Evolutionary conservation across 1,284 basidiomycete species (phyloP).

Genomic region (Prillingera fragicola): DNA sequence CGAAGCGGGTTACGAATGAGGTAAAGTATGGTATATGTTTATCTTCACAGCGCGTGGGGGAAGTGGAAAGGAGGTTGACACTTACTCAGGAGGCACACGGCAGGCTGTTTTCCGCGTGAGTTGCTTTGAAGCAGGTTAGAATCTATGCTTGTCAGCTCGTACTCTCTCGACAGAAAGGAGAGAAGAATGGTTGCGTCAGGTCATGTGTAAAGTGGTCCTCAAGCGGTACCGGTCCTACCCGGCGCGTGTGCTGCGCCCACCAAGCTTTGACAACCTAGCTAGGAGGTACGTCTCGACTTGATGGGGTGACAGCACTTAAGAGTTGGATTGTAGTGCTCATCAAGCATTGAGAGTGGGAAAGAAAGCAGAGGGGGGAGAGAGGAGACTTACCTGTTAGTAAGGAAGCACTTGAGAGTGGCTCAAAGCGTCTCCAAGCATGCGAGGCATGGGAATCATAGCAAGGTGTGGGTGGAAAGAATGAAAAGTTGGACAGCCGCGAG

Average conservation of each 20-base stretch:
- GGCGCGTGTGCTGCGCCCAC: slow-evolving; percentile 21
- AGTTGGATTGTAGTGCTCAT: slow-evolving; percentile 42
- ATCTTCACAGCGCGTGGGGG: slow-evolving; percentile 35
- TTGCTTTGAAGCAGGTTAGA: background rate
- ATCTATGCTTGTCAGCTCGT: slow-evolving; percentile 11
- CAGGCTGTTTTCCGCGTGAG: background rate
- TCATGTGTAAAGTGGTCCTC: slow-evolving; percentile 45
- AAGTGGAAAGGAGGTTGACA: slow-evolving; percentile 2
- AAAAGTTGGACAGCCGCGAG: background rate
- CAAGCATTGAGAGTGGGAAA: slow-evolving; percentile 18
- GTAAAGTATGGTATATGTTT: slow-evolving; percentile 43
- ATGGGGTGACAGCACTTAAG: slow-evolving; percentile 26
- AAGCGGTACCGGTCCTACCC: slow-evolving; percentile 38
- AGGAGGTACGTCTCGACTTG: slow-evolving; percentile 24
- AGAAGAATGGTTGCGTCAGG: slow-evolving; percentile 29
- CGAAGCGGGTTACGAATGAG: slow-evolving; percentile 39
- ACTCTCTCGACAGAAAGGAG: background rate
- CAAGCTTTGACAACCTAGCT: slow-evolving; percentile 23
- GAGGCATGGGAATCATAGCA: background rate
- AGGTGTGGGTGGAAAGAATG: background rate
- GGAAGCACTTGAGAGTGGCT: no score
- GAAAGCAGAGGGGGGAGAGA: background rate
- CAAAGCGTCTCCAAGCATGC: no score
- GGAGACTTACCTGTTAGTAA: slow-evolving; percentile 7
- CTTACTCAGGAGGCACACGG: slow-evolving; percentile 16